These are phyloP conservation scores for Metschnikowia henanensis DNA, from an alignment of 805 yeast genomes.

Conservation along the genomic window DNA sequence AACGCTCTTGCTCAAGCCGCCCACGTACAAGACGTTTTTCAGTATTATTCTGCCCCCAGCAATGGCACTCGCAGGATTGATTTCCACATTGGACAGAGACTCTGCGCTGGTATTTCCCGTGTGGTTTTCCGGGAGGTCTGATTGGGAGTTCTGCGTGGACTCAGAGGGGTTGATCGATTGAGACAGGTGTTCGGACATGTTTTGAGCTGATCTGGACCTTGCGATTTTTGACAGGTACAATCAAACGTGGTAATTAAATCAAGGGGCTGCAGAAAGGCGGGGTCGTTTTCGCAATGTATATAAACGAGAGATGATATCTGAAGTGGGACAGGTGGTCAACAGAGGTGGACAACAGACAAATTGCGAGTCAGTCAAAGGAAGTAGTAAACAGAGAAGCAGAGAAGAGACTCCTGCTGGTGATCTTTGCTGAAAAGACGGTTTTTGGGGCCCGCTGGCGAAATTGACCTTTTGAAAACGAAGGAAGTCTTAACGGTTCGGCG, in stretches of 20 bases:
- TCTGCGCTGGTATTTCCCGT: background rate
- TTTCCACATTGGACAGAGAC: constrained; percentile 5
- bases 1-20: constrained; percentile 65
- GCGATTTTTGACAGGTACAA: no score
- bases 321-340: background rate
- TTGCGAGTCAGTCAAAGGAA: no score
- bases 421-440: no score
- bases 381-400: no score
- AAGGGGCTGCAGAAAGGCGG: no score
- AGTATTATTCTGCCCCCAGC: constrained; percentile 84
- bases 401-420: no score
- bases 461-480: background rate
- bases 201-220: no score
- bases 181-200: constrained; percentile 6
- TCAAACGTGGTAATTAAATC: no score
- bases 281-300: background rate
- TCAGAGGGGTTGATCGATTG: background rate
- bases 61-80: constrained; percentile 62
- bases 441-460: no score
- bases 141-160: constrained; percentile 1
- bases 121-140: background rate
- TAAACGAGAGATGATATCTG: background rate
- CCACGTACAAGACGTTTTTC: constrained; percentile 72
- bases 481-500: background rate
- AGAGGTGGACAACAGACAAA: background rate